Evolutionary conservation across 1,139 yeast genomes (phyloP).

Genomic region (Candida sp.): DNA sequence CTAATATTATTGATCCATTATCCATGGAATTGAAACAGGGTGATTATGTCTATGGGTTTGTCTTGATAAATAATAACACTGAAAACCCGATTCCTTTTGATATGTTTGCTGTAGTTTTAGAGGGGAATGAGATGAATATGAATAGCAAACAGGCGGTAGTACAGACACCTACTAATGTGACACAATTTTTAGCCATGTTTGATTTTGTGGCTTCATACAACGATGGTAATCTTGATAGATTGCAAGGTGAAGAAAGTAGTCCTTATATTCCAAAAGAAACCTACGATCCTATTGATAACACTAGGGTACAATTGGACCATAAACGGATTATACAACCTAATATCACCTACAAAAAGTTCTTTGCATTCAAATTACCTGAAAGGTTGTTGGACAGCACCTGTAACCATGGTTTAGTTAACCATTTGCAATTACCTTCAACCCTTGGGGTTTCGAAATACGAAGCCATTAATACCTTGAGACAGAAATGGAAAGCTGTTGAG

Average conservation of each 20-base stretch:
- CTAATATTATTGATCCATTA: conserved; percentile 26
- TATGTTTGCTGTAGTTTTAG: conserved; percentile 38
- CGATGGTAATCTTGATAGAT: conserved; percentile 31
- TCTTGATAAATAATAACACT: conserved; percentile 31
- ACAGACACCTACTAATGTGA: conserved; percentile 9
- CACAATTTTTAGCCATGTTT: conserved; percentile 32
- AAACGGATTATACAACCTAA: conserved; percentile 29
- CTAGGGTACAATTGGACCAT: conserved; percentile 22
- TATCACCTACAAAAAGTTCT: conserved; percentile 36
- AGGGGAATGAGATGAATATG: conserved; percentile 25
- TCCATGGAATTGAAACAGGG: conserved; percentile 34
- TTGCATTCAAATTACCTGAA: conserved; percentile 37
- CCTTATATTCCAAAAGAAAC: conserved; percentile 18
- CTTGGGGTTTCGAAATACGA: conserved; percentile 29
- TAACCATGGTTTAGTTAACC: conserved; percentile 32
- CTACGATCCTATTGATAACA: conserved; percentile 31
- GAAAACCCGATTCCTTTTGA: conserved; percentile 31
- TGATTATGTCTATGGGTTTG: conserved; percentile 37
- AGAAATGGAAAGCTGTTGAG: conserved; percentile 20
- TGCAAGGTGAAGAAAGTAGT: conserved; percentile 23
- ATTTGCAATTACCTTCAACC: conserved; percentile 35
- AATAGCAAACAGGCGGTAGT: conserved; percentile 8
- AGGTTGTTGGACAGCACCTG: conserved; percentile 35
- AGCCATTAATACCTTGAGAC: conserved; percentile 22
- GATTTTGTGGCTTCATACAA: conserved; percentile 43